These are phyloP conservation scores for Tephrocybe sp. DNA, from an alignment of 768 basidiomycete species.

Conservation along the genomic window DNA sequence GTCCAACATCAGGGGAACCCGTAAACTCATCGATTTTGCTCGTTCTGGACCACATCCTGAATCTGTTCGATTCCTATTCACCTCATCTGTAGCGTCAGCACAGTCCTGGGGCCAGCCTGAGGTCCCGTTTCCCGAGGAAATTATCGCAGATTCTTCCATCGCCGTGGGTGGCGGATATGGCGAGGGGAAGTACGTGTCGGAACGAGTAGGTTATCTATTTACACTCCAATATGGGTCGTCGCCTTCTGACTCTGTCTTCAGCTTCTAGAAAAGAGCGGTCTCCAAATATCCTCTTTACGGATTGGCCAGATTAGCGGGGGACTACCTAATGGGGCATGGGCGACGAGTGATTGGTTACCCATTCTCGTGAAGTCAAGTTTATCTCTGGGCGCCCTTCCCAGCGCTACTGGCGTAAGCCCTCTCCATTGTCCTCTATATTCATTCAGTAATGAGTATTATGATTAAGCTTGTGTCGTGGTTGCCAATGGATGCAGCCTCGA, in stretches of 20 bases:
- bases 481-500: conserved; percentile 31
- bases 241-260: conserved; percentile 5
- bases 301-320: conserved; percentile 49
- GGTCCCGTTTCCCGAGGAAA: conserved; percentile 35
- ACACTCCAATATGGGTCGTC: neutral
- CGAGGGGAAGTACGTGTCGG: conserved; percentile 44
- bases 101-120: conserved; percentile 27
- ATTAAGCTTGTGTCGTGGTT: conserved; percentile 41
- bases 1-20: conserved; percentile 43
- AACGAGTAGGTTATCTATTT: conserved; percentile 27
- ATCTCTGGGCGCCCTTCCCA: conserved; percentile 26
- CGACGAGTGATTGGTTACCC: conserved; percentile 47
- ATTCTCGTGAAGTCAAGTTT: conserved; percentile 36
- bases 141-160: conserved; percentile 27
- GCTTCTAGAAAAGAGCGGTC: conserved; percentile 37
- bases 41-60: conserved; percentile 24
- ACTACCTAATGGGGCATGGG: conserved; percentile 39
- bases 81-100: conserved; percentile 37
- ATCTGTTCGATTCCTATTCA: conserved; percentile 36
- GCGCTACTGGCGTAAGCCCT: conserved; percentile 33
- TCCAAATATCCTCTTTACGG: conserved; percentile 37
- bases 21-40: conserved; percentile 44
- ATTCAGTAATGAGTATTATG: no score
- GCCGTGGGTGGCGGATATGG: conserved; percentile 44
- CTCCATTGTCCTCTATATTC: no score